Base-by-base conservation (phyloP, 2,329 filamentous ascomycete genomes). In the Diaporthe longicolla region DNA sequence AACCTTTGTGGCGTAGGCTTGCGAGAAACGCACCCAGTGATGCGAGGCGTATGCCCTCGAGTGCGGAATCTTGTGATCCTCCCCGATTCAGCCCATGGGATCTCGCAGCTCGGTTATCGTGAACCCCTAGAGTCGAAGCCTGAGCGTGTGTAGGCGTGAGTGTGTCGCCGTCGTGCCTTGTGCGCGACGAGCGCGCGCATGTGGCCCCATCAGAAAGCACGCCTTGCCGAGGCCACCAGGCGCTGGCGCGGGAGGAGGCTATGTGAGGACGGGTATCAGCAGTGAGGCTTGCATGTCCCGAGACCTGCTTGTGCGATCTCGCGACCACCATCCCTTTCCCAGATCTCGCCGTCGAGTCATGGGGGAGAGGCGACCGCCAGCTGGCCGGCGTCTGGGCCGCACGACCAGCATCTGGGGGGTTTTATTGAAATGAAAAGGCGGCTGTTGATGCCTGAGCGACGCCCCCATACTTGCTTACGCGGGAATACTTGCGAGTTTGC, bases 21-120 rank as follows among this genome's bases (percentile, higher is more conserved):
- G 45, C n/a, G n/a, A 52, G 19, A 57, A 57, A n/a, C 29, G 13
- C 35, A 15, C 50, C 54, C 45, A 54, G 19, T 50, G 29, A 50
- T 21, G 63, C 32, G 26, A 10, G 21, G 43, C 29, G 63, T 21
- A 32, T 66, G 63, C 45, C 45, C 45, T 58, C 26, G 65, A 73
- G 63, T 73, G 65, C 71, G 58, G 57, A 65, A 75, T 75, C 71
- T 75, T 70, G 73, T 73, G 71, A 70, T 26, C 50, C 35, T 37
- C 48, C 61, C 72, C 70, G 50, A 68, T 66, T 50, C 73, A 65
- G 70, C 71, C 69, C 70, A 63, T 74, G 71, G 58, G 73, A 70
- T 66, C 66, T 59, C 73, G 71, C 71, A 70, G 71, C 66, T 75
- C 73, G 65, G 37, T 75, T 71, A 73, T 73, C 73, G 71, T 75